These are phyloP conservation scores for Stramenopiles sp. DNA, from an alignment of 352 stramenopile species.

Conservation along the genomic window DNA sequence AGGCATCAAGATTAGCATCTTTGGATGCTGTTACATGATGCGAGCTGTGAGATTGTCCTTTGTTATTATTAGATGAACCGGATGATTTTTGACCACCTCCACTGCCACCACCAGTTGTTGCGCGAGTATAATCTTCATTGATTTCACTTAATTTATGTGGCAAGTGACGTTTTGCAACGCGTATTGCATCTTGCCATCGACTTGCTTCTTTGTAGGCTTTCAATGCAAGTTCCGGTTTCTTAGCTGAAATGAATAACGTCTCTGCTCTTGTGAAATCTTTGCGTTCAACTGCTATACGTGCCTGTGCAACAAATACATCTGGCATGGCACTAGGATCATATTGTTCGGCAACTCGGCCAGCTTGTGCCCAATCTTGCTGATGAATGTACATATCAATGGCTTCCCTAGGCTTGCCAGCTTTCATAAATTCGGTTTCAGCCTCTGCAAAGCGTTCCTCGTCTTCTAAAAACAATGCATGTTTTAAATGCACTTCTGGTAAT, in stretches of 20 bases:
- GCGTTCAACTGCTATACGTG: slow-evolving; percentile 48
- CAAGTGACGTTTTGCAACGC: slow-evolving; percentile 62
- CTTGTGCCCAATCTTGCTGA: slow-evolving; percentile 70
- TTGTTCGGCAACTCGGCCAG: slow-evolving; percentile 65
- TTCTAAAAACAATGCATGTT: slow-evolving; percentile 72
- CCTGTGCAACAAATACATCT: slow-evolving; percentile 70
- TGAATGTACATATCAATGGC: slow-evolving; percentile 87
- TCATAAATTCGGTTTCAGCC: slow-evolving; percentile 70
- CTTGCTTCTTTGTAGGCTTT: slow-evolving; percentile 51
- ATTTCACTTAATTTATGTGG: slow-evolving; percentile 73
- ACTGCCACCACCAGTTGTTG: no score
- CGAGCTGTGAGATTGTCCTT: no score
- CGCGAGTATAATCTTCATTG: slow-evolving; percentile 54
- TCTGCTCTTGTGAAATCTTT: slow-evolving; percentile 58
- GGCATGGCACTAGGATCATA: slow-evolving; percentile 59
- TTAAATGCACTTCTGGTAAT: slow-evolving; percentile 67
- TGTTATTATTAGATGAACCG: no score
- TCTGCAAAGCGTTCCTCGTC: slow-evolving; percentile 77
- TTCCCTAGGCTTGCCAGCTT: slow-evolving; percentile 66
- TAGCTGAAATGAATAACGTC: slow-evolving; percentile 64
- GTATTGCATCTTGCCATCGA: slow-evolving; percentile 63
- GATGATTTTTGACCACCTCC: no score
- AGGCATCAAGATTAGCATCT: slow-evolving; percentile 49
- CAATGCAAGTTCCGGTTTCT: slow-evolving; percentile 65
- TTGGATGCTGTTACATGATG: no score